Evolutionary conservation across 352 stramenopile species (phyloP).

Genomic region (Chrysophaeum taylorii): DNA sequence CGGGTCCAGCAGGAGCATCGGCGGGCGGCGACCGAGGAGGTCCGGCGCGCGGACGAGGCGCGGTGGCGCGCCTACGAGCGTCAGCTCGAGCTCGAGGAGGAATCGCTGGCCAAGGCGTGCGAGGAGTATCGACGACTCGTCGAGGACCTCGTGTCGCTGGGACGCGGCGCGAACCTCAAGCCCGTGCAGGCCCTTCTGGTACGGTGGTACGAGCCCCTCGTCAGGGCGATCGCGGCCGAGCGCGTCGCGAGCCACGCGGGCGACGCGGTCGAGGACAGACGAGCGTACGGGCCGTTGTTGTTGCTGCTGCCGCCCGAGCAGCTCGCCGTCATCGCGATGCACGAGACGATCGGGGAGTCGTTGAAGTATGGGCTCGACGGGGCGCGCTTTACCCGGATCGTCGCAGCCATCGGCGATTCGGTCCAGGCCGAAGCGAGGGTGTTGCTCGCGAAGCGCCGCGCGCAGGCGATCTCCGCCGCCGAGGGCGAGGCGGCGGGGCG

Average conservation of each 20-base stretch:
- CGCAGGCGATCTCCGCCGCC: background rate
- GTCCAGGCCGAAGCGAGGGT: conserved; percentile 56
- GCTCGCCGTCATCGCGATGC: conserved; percentile 56
- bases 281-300: conserved; percentile 49
- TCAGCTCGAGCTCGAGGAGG: conserved; percentile 12
- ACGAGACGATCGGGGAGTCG: conserved; percentile 37
- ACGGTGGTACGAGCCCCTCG: conserved; percentile 1
- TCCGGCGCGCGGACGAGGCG: no score
- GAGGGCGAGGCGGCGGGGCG: background rate
- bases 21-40: no score
- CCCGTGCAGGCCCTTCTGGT: background rate
- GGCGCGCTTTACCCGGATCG: conserved; percentile 38
- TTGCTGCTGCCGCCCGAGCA: conserved; percentile 55
- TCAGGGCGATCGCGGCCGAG: no score
- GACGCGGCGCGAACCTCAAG: background rate
- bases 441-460: background rate
- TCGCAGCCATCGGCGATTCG: conserved; percentile 36
- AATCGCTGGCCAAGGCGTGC: background rate
- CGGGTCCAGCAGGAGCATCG: no score
- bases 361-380: conserved; percentile 31
- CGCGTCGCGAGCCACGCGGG: no score
- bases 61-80: conserved; percentile 4
- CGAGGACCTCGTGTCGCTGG: background rate
- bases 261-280: background rate
- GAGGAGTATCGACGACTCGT: background rate